phyloP scores from a whole-genome alignment of 495 filamentous ascomycete genomes.

The Tuber indicum region DNA sequence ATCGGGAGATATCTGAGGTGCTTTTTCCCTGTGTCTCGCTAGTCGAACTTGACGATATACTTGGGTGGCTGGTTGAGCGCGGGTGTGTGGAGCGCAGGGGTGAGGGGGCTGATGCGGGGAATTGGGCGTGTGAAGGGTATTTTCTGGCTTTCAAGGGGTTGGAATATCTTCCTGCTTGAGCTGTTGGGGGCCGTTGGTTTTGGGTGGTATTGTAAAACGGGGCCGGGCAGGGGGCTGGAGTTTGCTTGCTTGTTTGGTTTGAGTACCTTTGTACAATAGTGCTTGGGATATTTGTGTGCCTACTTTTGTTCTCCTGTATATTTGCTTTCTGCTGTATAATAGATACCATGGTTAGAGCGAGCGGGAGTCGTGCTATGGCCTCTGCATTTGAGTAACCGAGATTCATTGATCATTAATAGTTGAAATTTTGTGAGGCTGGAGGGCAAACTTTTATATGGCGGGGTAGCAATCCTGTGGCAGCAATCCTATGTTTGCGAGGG shows the following conservation, averaged over 20 bases:
- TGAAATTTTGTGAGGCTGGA: not conserved
- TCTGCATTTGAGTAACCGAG: not conserved
- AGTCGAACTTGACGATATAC: slow-evolving; percentile 24
- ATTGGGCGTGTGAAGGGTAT: slow-evolving; percentile 31
- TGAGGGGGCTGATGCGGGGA: slow-evolving; percentile 22
- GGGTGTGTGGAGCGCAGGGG: slow-evolving; percentile 19
- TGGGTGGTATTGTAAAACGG: not conserved
- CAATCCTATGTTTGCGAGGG: too few species aligned
- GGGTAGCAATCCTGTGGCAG: too few species aligned
- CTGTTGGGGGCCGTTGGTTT: not conserved
- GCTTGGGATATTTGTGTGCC: not conserved
- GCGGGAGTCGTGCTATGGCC: not conserved
- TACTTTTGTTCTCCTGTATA: not conserved
- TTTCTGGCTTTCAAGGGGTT: slow-evolving; percentile 22
- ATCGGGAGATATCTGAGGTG: slow-evolving; percentile 33
- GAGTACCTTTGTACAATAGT: not conserved
- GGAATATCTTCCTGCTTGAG: not conserved
- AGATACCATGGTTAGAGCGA: not conserved
- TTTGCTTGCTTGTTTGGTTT: not conserved
- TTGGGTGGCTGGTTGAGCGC: slow-evolving; percentile 26
- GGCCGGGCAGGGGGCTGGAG: not conserved
- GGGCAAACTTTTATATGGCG: not conserved
- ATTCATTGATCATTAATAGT: not conserved
- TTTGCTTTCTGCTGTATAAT: not conserved
- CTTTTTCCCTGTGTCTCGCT: slow-evolving; percentile 35